Conservation (phyloP, 129 eudicot species). For the Centaurea solstitialis region DNA sequence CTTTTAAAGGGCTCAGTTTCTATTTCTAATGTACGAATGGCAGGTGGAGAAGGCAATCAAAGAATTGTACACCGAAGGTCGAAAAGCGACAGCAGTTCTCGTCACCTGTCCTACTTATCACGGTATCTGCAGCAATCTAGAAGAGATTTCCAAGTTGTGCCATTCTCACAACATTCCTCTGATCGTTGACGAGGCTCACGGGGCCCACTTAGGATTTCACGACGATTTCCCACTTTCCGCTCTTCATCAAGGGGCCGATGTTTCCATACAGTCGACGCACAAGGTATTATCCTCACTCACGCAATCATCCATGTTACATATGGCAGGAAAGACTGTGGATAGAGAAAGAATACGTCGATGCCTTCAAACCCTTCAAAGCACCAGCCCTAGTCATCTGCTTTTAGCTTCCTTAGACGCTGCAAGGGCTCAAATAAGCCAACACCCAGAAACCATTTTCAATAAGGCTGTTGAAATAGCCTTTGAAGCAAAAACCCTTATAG, state of each 20-base stretch:
- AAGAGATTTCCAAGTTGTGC: conserved; percentile 52
- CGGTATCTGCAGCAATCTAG: conserved; percentile 75
- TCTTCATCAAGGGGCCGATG: conserved; percentile 79
- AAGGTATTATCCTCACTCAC: conserved; percentile 85
- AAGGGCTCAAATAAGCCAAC: conserved; percentile 59
- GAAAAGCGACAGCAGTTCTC: conserved; percentile 75
- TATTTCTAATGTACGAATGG: not conserved
- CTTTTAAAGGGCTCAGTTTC: not conserved
- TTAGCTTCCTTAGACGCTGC: conserved; percentile 91
- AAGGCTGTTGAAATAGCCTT: conserved; percentile 50
- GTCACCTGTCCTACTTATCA: conserved; percentile 83
- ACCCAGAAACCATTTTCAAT: conserved; percentile 43
- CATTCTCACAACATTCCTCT: no score
- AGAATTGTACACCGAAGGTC: conserved; percentile 58
- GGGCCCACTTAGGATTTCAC: conserved; percentile 84
- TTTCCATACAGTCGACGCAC: conserved; percentile 86
- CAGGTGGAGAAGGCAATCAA: conserved; percentile 73
- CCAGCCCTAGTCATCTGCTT: conserved; percentile 82
- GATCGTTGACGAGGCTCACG: no score
- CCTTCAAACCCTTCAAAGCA: conserved; percentile 87
- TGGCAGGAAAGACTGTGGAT: conserved; percentile 58
- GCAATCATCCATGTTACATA: conserved; percentile 89
- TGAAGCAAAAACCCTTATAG: conserved; percentile 55
- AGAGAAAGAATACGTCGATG: conserved; percentile 68
- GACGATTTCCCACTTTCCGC: conserved; percentile 64